Evolutionary conservation across 2,329 filamentous ascomycete genomes (phyloP).

Genomic region (Diaporthe sp.): DNA sequence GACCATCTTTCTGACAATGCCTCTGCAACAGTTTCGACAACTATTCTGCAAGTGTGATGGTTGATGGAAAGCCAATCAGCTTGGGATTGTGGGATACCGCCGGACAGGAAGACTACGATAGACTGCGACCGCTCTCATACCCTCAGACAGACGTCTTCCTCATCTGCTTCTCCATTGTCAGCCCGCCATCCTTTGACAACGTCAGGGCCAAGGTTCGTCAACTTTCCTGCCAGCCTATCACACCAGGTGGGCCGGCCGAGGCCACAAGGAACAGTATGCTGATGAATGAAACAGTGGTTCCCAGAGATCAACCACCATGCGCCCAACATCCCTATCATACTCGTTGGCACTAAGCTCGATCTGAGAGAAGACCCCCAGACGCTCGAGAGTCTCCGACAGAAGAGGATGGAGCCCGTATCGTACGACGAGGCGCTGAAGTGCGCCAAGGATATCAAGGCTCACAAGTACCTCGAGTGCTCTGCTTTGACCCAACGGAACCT

Average conservation of each 20-base stretch:
- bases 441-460: slow-evolving; percentile 93
- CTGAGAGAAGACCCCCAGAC: slow-evolving; percentile 89
- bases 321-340: slow-evolving; percentile 93
- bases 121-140: slow-evolving; percentile 94
- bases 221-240: slow-evolving; percentile 5
- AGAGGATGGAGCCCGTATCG: slow-evolving; percentile 97
- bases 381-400: slow-evolving; percentile 83
- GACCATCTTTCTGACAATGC: slow-evolving; percentile 42
- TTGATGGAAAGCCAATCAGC: slow-evolving; percentile 97
- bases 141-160: slow-evolving; percentile 98
- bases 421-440: slow-evolving; percentile 92
- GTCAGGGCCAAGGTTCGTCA: slow-evolving; percentile 91
- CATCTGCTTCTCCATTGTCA: slow-evolving; percentile 98
- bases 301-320: slow-evolving; percentile 98
- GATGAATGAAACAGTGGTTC: slow-evolving; percentile 77
- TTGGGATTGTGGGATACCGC: slow-evolving; percentile 98
- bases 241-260: background rate
- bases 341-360: slow-evolving; percentile 97
- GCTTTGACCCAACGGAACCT: slow-evolving; percentile 95
- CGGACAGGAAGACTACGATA: slow-evolving; percentile 98
- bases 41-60: slow-evolving; percentile 99
- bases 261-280: background rate
- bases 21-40: slow-evolving; percentile 84
- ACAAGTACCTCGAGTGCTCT: slow-evolving; percentile 98
- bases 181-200: slow-evolving; percentile 98